Evolutionary conservation across 108 stramenopile species (phyloP), one percentile per base, ranked within the genome.

Genomic region (Stephanodiscus triporus): DNA sequence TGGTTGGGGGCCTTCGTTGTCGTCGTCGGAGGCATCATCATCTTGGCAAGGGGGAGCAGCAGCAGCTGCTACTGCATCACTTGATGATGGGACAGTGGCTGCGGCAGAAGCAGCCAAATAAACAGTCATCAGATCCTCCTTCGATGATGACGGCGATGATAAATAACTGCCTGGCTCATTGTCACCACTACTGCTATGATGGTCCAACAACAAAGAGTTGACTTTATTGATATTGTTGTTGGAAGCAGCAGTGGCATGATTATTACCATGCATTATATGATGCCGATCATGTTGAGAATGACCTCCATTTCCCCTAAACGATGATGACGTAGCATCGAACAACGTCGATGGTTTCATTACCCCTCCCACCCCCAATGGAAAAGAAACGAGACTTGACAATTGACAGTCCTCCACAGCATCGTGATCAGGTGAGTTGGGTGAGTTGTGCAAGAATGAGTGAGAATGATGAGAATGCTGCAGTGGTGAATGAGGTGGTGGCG

Each of bases 361-460:
- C 7, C 69, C 69, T 16, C 58, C 60, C 43, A 45, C 0, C 43
- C 43, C 43, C 14, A 45, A 45, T 16, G 43, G 43, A 32, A 22
- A 38, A 51, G 57, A 68, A 9, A 69, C 73, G 54, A 65, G 48
- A 58, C 76, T 64, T 45, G 16, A 45, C 57, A 77, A 34, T 55
- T 69, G 77, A 13, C 61, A 66, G 48, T 78, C 82, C 63, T 83
- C 82, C 47, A 83, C 24, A 3, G 66, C 77, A 58, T 83, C 82
- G 62, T 78, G 82, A 78, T 78, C 77, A 14, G 76, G 82, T 9
- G 76, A 78, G 60, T 75, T 71, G 27, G 71, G 82, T 3, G 76
- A 78, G 9, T 58, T 60, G 37, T 68, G 82, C 32, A 45, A 61
- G 47, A 65, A 64, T 9, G 42, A 58, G 34, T 74, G 73, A 43